Evolutionary conservation across 148 eudicot genomes (phyloP).

Genomic region (Camellia sinensis): DNA sequence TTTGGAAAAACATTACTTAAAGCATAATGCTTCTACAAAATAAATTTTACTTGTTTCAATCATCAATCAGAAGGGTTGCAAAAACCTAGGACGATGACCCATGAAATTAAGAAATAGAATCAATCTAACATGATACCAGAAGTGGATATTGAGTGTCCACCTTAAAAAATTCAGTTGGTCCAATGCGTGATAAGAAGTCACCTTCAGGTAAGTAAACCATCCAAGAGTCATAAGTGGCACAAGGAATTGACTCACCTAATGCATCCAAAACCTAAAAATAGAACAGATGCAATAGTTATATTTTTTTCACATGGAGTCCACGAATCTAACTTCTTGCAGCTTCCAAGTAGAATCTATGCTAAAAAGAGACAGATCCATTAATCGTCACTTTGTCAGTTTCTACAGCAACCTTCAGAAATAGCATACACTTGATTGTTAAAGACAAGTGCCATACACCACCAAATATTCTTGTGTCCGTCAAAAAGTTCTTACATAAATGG

Average conservation of each 20-base stretch:
- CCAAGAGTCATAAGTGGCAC: conserved; percentile 92
- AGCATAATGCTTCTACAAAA: not conserved
- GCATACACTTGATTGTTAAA: too few relatives aligned
- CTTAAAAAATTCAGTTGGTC: conserved; percentile 90
- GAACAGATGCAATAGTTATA: not conserved
- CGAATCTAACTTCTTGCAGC: not conserved
- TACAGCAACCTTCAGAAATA: not conserved
- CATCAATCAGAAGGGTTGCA: not conserved
- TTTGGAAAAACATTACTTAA: too few relatives aligned
- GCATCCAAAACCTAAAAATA: conserved; percentile 83
- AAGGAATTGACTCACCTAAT: conserved; percentile 80
- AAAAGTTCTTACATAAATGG: not conserved
- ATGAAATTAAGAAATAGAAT: not conserved
- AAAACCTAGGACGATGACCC: not conserved
- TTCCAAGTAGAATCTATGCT: not conserved
- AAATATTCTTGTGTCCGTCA: not conserved
- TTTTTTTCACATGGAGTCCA: not conserved
- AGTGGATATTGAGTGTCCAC: conserved; percentile 32
- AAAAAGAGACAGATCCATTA: not conserved
- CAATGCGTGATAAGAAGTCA: conserved; percentile 86
- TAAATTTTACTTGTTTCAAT: not conserved
- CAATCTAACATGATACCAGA: not conserved
- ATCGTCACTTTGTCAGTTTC: not conserved
- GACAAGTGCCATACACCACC: too few relatives aligned
- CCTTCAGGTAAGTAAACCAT: conserved; percentile 96